Conservation (phyloP, 2,329 filamentous ascomycete species). For the Gyromitra esculenta region DNA sequence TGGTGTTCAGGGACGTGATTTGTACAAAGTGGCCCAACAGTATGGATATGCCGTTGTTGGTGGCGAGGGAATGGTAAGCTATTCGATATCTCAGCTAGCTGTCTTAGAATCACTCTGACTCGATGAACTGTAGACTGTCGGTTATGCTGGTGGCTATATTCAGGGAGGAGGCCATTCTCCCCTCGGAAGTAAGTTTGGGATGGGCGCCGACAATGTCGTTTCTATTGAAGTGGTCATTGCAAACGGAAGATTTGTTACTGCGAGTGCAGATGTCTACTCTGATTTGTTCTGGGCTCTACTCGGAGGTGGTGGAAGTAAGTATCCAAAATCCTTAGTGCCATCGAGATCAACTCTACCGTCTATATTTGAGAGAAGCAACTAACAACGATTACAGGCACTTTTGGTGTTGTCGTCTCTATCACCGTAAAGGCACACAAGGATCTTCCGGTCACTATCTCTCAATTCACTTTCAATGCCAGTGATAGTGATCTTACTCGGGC, state of each 20-base stretch:
- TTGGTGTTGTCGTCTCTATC: slow-evolving; percentile 68
- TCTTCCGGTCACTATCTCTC: slow-evolving; percentile 62
- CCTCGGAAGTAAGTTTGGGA: slow-evolving; percentile 65
- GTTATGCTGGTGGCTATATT: slow-evolving; percentile 64
- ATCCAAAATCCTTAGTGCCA: background rate
- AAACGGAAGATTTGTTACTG: slow-evolving; percentile 63
- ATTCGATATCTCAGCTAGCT: background rate
- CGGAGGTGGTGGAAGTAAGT: slow-evolving; percentile 61
- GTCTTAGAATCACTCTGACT: background rate
- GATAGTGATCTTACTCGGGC: slow-evolving; percentile 31
- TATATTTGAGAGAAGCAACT: background rate
- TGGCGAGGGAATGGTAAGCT: slow-evolving; percentile 64
- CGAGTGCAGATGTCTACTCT: slow-evolving; percentile 61
- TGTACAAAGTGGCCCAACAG: slow-evolving; percentile 65
- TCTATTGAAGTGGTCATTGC: slow-evolving; percentile 65
- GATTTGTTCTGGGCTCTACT: slow-evolving; percentile 66
- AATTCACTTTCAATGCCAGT: slow-evolving; percentile 61
- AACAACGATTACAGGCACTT: slow-evolving; percentile 61
- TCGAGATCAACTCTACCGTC: background rate
- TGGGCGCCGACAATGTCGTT: slow-evolving; percentile 66
- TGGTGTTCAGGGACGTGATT: slow-evolving; percentile 66
- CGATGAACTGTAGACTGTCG: slow-evolving; percentile 62
- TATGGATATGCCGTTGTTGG: slow-evolving; percentile 65
- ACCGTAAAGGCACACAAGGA: slow-evolving; percentile 66
- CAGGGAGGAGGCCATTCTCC: slow-evolving; percentile 68